Evolutionary conservation across 768 basidiomycete species (phyloP), one percentile per base, ranked within the genome.

Genomic region (Suillus plorans): DNA sequence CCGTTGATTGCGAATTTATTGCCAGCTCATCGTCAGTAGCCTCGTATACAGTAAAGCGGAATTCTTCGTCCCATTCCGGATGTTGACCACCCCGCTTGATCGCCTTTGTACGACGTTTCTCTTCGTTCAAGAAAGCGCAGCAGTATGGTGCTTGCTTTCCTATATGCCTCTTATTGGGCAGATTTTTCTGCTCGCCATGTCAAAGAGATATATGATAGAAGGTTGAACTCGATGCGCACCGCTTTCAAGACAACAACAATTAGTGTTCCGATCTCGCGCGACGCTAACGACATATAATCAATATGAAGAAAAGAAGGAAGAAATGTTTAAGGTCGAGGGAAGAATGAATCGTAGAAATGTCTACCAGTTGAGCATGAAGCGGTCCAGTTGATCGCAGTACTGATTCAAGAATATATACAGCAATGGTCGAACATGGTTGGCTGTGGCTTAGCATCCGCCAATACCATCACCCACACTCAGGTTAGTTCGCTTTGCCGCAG

Each of bases 61-160:
- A 82, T 78, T 99, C 97, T 71, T 97, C 95, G 74, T 99, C 97
- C 96, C 97, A 99, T 78, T 95, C 95, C 6, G 97, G 97, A 76
- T 97, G 95, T 75, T 99, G 97, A 20, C 97, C 97, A 59, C 97
- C 97, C 37, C 94, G 90, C 74, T 93, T 96, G 75, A 98, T 90
- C n/a, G 94, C 88, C 75, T 91, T 94, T 5, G 97, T 99, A 60
- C 92, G 85, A 64, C 89, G 86, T 72, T 89, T 95, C 76, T 95
- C 90, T 59, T 88, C 88, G 72, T 93, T 90, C 61, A 95, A 80
- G 4, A 83, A 80, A 31, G 97, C 85, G 28, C 88, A 79, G 69
- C 95, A 97, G 77, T 97, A 99, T 0, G 97, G 97, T 76, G 98
- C 95, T 77, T 99, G 97, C 79, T 99, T 99, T 69, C 93, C 93